A percentile compares a stretch with the other conserved stretches of the same genome.
Evolutionary conservation across 2,329 filamentous ascomycete genomes (phyloP).

Genomic region (Arthrinium puccinioides): DNA sequence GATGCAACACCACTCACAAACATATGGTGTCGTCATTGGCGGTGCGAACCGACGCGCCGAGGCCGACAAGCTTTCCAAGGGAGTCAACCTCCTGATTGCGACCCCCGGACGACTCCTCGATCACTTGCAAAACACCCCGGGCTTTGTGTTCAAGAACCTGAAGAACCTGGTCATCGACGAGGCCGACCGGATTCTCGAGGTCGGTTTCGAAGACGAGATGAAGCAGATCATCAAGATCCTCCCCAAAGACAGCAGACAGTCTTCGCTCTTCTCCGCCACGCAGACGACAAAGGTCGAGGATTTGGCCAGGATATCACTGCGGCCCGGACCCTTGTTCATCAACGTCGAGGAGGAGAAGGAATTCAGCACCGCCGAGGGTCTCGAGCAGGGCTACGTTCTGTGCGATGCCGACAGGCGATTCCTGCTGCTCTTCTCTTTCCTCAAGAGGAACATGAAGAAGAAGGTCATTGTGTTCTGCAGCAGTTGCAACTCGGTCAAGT

Average conservation of each 20-base stretch:
- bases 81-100: constrained; percentile 89
- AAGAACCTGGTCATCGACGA: constrained; percentile 93
- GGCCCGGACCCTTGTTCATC: constrained; percentile 88
- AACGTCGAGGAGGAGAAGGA: constrained; percentile 90
- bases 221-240: constrained; percentile 92
- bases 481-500: constrained; percentile 89
- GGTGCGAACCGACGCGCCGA: constrained; percentile 88
- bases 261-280: constrained; percentile 90
- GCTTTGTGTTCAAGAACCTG: constrained; percentile 75
- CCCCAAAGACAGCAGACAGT: constrained; percentile 73
- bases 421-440: constrained; percentile 85
- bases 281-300: constrained; percentile 99
- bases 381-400: constrained; percentile 93
- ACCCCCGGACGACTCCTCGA: constrained; percentile 90
- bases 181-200: constrained; percentile 91
- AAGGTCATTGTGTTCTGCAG: constrained; percentile 98
- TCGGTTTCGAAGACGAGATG: constrained; percentile 99
- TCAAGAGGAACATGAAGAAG: constrained; percentile 87
- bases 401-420: constrained; percentile 94
- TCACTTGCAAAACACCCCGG: constrained; percentile 85
- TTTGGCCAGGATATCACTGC: constrained; percentile 84
- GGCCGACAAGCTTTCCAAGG: constrained; percentile 88
- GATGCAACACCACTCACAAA: constrained; percentile 88
- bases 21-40: constrained; percentile 92
- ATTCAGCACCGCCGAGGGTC: constrained; percentile 83